Percentiles rank a stretch among this genome's conserved stretches.
Conservation (phyloP, 2,329 filamentous ascomycete species). For the Colletotrichum chrysophilum region DNA sequence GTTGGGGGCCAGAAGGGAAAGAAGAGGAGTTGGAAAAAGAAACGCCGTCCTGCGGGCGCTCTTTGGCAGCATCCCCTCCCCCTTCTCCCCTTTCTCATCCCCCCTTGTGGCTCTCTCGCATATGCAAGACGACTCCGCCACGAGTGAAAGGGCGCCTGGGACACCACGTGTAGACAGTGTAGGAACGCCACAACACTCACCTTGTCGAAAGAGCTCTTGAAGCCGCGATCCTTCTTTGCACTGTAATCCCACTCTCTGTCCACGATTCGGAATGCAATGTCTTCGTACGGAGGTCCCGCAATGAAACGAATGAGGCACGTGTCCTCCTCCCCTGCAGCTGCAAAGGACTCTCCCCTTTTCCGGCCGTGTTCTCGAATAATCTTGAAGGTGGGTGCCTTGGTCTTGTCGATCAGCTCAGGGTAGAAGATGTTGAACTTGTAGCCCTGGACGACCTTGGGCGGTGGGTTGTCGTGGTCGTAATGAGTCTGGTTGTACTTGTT, state of each 20-base stretch:
- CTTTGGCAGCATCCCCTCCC: not conserved
- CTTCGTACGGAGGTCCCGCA: constrained; percentile 93
- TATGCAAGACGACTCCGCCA: constrained; percentile 9
- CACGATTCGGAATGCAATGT: constrained; percentile 95
- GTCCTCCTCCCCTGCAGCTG: constrained; percentile 92
- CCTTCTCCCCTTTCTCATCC: not conserved
- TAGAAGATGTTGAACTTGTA: constrained; percentile 99
- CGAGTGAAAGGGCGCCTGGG: not conserved
- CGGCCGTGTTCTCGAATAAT: constrained; percentile 94
- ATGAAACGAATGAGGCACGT: constrained; percentile 97
- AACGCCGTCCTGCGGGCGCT: constrained; percentile 4
- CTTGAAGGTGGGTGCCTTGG: constrained; percentile 92
- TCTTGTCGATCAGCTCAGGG: constrained; percentile 93
- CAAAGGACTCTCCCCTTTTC: constrained; percentile 88
- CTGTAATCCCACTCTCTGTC: constrained; percentile 99
- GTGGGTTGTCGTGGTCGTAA: constrained; percentile 97
- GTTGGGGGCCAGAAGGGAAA: not conserved
- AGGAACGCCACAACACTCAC: constrained; percentile 48
- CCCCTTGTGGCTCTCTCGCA: not conserved
- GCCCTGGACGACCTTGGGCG: constrained; percentile 96
- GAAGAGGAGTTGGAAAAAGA: not conserved
- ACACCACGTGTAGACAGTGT: not conserved
- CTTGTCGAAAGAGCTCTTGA: constrained; percentile 97
- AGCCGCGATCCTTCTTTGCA: constrained; percentile 91
- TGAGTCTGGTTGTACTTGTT: constrained; percentile 99